These are phyloP conservation scores for Glycyrrhiza uralensis DNA, from an alignment of 306 rosid genomes.

Conservation along the genomic window DNA sequence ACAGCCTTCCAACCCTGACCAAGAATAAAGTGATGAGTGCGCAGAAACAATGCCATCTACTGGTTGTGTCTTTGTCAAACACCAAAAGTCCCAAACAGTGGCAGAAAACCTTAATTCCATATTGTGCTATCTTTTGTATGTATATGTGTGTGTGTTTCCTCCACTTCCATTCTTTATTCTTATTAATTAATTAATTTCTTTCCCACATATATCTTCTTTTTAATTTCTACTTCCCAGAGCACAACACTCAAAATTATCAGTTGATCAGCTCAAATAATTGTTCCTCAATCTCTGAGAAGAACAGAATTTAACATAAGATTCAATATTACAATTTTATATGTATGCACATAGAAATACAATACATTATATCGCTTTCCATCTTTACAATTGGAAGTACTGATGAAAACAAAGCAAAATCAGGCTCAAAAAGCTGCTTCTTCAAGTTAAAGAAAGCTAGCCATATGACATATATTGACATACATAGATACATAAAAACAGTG, in stretches of 20 bases:
- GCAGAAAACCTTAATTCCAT: conserved; percentile 29
- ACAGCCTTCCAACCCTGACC: conserved; percentile 12
- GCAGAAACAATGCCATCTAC: conserved; percentile 16
- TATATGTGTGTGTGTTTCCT: too few relatives aligned
- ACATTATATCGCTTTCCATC: conserved; percentile 29
- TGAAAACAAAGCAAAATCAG: conserved; percentile 39
- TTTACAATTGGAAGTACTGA: conserved; percentile 48
- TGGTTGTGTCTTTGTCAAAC: conserved; percentile 33
- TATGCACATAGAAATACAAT: conserved; percentile 18
- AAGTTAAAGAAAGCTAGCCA: conserved; percentile 36
- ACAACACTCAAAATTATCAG: conserved; percentile 24
- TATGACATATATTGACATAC: too few relatives aligned
- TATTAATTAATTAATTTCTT: too few relatives aligned
- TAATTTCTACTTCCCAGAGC: background rate
- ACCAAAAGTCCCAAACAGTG: conserved; percentile 25
- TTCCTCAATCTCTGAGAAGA: conserved; percentile 19
- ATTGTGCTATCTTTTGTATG: conserved; percentile 3
- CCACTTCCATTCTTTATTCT: background rate
- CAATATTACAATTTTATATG: conserved; percentile 6
- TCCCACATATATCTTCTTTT: background rate
- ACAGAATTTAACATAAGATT: conserved; percentile 24
- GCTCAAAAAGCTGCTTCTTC: conserved; percentile 33
- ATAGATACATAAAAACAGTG: background rate
- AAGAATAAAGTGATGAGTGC: conserved; percentile 24
- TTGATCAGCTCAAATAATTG: conserved; percentile 27